Percentiles rank a stretch among this genome's conserved stretches.
phyloP scores from a whole-genome alignment of 208 protist genomes.

The Trichomonas vaginalis region DNA sequence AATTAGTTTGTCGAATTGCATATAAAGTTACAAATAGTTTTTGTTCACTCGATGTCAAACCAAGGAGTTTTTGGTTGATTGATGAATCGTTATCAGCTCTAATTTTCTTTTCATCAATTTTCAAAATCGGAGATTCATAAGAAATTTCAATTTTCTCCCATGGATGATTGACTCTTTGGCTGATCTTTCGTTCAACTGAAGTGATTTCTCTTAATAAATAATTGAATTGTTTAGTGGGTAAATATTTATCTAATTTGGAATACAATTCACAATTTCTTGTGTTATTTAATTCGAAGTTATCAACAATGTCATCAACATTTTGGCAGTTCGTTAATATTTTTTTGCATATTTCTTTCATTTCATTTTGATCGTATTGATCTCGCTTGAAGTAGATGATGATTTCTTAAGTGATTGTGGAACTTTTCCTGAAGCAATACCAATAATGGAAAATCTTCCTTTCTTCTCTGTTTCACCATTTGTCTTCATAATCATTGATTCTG shows the following conservation, averaged over 20 bases:
- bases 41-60: background rate
- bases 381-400: background rate
- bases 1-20: background rate
- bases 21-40: background rate
- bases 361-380: background rate
- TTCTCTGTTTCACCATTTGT: background rate
- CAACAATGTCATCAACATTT: too few relatives aligned
- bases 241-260: background rate
- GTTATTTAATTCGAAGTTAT: too few relatives aligned
- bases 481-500: background rate
- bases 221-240: too few relatives aligned
- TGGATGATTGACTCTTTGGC: too few relatives aligned
- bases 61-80: background rate
- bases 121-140: background rate
- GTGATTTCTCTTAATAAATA: background rate
- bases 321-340: background rate
- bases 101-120: too few relatives aligned
- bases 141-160: background rate
- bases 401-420: background rate
- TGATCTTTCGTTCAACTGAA: too few relatives aligned
- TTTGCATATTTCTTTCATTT: background rate
- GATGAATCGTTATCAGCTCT: too few relatives aligned
- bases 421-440: background rate
- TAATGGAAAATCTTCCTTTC: background rate
- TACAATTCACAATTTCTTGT: background rate